Evolutionary conservation across 352 stramenopile genomes (phyloP), one percentile per base, ranked within the genome.

Genomic region (Phytophthora podocarpi): DNA sequence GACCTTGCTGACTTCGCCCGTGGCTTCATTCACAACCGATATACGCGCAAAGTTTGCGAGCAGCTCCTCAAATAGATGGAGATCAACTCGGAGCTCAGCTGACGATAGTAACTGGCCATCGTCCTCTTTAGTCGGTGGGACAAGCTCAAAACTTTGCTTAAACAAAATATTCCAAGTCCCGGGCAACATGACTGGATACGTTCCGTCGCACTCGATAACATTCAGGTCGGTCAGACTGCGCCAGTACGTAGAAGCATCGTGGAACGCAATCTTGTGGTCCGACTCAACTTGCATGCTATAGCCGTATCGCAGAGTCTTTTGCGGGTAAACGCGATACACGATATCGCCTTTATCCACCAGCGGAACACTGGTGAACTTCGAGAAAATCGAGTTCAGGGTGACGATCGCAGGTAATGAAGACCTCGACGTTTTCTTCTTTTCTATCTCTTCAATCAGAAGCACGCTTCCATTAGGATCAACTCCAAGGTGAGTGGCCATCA

Each of bases 221-320:
- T 88, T 66, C 24, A 89, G 30, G 21, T 73, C 50, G 11, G 45
- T 61, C 5, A 75, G 31, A 48, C 75, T 74, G 15, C 80, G 67
- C 82, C 79, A 91, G 27, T 74, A 83, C 8, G 67, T 75, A 32
- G 62, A 67, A 12, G 72, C 53, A 30, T 73, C 58, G 39, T 82
- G 73, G 37, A 82, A 85, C n/a, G 62, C 35, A 5, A 85, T 48
- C 31, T 58, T 68, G 31, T 66, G 28, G 21, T 80, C 41, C 8
- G 72, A 78, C 36, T 89, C 82, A 6, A 86, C 54, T 42, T 89
- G 67, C 24, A 91, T 50, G 20, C 68, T 70, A 45, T 86, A 91
- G 7, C 82, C 82, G 15, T 85, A 89, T 18, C 72, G 60, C 24
- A 83, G 68, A 20, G 56, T 72, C 5, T 45, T 39, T 54, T 88